phyloP scores from a whole-genome alignment of 75 land plant species.

The Selaginella tamariscina region DNA sequence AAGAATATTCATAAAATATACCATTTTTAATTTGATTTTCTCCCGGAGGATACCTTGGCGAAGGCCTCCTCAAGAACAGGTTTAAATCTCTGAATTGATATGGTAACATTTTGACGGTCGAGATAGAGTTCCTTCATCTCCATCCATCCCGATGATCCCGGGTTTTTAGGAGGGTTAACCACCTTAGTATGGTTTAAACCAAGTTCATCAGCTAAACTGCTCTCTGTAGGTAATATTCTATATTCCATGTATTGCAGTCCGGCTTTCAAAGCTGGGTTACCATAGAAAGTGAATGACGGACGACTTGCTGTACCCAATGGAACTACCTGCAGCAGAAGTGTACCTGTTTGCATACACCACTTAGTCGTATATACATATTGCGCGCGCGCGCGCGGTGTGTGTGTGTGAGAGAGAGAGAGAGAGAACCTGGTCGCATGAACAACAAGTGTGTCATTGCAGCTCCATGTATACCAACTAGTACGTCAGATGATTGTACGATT shows the following conservation, averaged over 20 bases:
- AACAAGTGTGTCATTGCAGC: conserved; percentile 7
- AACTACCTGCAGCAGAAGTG: conserved; percentile 2
- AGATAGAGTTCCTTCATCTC: conserved; percentile 11
- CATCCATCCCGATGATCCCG: neutral
- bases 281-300: neutral
- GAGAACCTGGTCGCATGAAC: neutral
- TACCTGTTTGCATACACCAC: neutral
- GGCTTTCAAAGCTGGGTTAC: conserved; percentile 6
- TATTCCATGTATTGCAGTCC: conserved; percentile 1
- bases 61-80: neutral
- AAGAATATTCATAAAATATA: no score
- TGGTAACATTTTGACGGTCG: neutral
- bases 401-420: no score
- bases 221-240: neutral
- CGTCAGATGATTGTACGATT: neutral
- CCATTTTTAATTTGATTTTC: no score
- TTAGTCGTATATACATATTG: no score
- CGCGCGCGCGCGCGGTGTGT: no score
- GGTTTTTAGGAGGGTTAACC: neutral
- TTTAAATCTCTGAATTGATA: neutral
- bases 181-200: neutral
- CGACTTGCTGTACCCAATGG: neutral
- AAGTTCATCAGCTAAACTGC: neutral
- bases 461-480: conserved; percentile 1
- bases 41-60: neutral